Evolutionary conservation across 352 stramenopile species (phyloP), one percentile per base, ranked within the genome.

Genomic region (Phytophthora uliginosa): DNA sequence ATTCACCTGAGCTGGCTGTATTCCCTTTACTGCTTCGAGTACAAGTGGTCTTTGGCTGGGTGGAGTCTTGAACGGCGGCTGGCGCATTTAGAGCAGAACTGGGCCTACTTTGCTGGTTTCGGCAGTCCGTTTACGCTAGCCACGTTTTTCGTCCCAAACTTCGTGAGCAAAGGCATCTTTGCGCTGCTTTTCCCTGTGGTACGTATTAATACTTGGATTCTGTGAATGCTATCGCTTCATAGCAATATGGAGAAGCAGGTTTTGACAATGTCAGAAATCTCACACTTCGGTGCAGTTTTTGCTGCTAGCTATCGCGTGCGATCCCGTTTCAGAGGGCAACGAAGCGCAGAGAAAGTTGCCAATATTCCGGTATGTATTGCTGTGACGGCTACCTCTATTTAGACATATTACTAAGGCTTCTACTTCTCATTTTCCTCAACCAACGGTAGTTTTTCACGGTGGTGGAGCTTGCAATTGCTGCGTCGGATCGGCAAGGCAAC

Each of bases 21-120:
- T 73, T 93, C 90, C 51, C 84, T 97, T n/a, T 97, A 97, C 68
- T 95, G 89, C 78, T 97, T 96, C 65, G 90, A 97, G 71, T 97
- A 97, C 85, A 97, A 95, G 78, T 97, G 90, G 90, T 95, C 88
- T 42, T 74, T 95, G 33, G 89, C 88, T 47, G 90, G 90, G 5
- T 97, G 90, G 90, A 94, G 88, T 65, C 85, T 97, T 2, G 90
- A 97, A 67, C 86, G 87, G 57, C 82, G 86, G 2, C 78, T 97
- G 20, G 82, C 71, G 0, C 85, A 95, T 69, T 77, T 97, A 48
- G 90, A 97, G 77, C 81, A 95, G 56, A 93, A 97, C 67, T 97
- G 90, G 90, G 89, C 89, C 10, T 97, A 96, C 40, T 97, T 97
- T 69, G 89, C 89, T 26, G 90, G 89, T 1, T 97, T 97, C 70